A percentile compares a stretch with the other conserved stretches of the same genome.
Conservation (phyloP, 805 yeast genomes). For the Metschnikowia amazonensis region DNA sequence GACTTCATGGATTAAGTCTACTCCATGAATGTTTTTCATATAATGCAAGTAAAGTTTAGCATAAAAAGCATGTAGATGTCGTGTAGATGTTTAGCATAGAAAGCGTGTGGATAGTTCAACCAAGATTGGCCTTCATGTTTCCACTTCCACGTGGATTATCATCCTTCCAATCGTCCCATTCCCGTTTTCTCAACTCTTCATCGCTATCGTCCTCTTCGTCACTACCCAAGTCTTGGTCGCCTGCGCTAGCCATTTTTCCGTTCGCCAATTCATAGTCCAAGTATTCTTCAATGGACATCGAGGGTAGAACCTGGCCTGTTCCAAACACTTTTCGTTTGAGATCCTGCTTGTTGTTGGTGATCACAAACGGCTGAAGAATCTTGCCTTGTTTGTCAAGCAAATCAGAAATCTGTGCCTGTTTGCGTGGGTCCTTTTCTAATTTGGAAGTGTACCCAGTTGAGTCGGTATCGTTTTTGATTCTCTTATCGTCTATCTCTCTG, state of each 20-base stretch:
- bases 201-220: conserved; percentile 60
- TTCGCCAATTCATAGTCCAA: conserved; percentile 79
- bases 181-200: conserved; percentile 71
- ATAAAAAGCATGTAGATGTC: not conserved
- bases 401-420: conserved; percentile 23
- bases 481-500: conserved; percentile 7
- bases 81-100: no score
- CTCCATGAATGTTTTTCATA: not conserved
- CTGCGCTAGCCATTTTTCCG: conserved; percentile 68
- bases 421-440: conserved; percentile 49
- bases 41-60: not conserved
- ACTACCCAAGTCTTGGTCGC: conserved; percentile 36
- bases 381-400: conserved; percentile 69
- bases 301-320: conserved; percentile 88
- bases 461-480: conserved; percentile 7
- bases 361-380: conserved; percentile 78
- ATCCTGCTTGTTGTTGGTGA: conserved; percentile 53
- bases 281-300: conserved; percentile 91
- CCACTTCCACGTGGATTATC: conserved; percentile 86
- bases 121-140: conserved; percentile 56
- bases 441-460: conserved; percentile 59
- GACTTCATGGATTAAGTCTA: conserved; percentile 17
- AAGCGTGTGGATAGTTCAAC: conserved; percentile 19
- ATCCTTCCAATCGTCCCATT: conserved; percentile 94
- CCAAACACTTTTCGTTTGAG: conserved; percentile 70